Base-by-base conservation (phyloP, 2,329 filamentous ascomycete species). In the Scedosporium boydii region DNA sequence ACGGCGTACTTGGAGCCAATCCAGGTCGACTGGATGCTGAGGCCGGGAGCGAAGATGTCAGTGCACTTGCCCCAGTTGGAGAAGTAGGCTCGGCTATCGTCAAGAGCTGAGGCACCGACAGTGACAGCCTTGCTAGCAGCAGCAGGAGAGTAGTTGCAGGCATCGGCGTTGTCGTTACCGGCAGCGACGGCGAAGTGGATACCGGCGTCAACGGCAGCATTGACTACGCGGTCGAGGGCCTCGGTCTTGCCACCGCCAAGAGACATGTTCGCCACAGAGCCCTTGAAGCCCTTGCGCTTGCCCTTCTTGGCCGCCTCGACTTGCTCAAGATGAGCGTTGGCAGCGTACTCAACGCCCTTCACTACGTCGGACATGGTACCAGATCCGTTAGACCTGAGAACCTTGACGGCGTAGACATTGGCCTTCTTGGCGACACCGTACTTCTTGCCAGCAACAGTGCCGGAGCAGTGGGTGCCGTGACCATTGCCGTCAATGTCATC, bases 61-160 rank as follows among this genome's bases (percentile, higher is more conserved):
- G 93, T 96, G 86, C 95, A 99, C 84, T 93, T 95, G 77, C 95
- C 95, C 78, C 88, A 98, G 90, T 99, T 99, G 86, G 96, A 99
- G 87, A 99, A 99, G 86, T 98, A 99, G 68, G 95, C 95, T 79
- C 95, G 93, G 83, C 91, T 91, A 74, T 99, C 95, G 72, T 89
- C 86, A 64, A 99, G 86, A 69, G 91, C 95, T 56, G 92, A 96
- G 68, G 95, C 95, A 78, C 93, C 96, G 67, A 99, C 95, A 64
- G 95, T 99, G 75, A 99, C 86, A 68, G 95, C 93, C 73, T 96
- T 91, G 71, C 86, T 82, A 69, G 96, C 92, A 67, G 93, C 90
- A 71, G 95, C 96, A 64, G 95, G 95, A 48, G 95, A 99, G 86
- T 98, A 99, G 83, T 95, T 96, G 89, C 95, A 99, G 63, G 96